Evolutionary conservation across 2,329 filamentous ascomycete species (phyloP), one percentile per base, ranked within the genome.

Genomic region (Talaromyces piceae): DNA sequence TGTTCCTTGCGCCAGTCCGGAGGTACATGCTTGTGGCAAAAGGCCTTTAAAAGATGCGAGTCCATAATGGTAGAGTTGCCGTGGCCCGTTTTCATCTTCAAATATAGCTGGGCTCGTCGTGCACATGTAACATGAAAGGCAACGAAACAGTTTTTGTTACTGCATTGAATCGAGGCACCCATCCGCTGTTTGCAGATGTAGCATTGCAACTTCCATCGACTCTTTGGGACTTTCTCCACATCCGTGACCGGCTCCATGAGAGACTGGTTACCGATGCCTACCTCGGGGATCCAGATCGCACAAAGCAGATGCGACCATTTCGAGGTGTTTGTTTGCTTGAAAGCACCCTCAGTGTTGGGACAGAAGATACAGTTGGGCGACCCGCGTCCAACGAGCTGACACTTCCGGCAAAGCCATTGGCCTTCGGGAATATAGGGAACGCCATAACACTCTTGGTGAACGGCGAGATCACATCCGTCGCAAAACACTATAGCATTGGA

Each of bases 161-260:
- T 89, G 69, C 93, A 98, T 68, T 98, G 93, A 54, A 98, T 96
- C 68, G 91, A 97, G 37, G 93, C 91, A 20, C 93, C 93, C 93
- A 98, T 98, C 61, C 85, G 87, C 70, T 98, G 93, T 58, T 90
- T 86, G 72, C 93, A 98, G 52, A 98, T 94, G 68, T 98, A 98
- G 72, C 93, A 98, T 37, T 81, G 84, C 63, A 96, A 75, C 67
- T 88, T 94, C 93, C 93, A 98, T 56, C 93, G 81, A 55, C 85
- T 91, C 66, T 90, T 93, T 1, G 93, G 93, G 3, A 98, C 91
- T 69, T 96, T 96, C 66, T 98, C 93, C 30, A 98, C 88, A 60
- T 97, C 93, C 77, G 93, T 94, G 47, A 98, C 90, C 0, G 93
- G 93, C 64, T 98, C 93, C 88, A 97, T 96, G 66, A 97, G 93